Evolutionary conservation across 2,329 filamentous ascomycete genomes (phyloP).

Genomic region (Rhinocladiella similis): DNA sequence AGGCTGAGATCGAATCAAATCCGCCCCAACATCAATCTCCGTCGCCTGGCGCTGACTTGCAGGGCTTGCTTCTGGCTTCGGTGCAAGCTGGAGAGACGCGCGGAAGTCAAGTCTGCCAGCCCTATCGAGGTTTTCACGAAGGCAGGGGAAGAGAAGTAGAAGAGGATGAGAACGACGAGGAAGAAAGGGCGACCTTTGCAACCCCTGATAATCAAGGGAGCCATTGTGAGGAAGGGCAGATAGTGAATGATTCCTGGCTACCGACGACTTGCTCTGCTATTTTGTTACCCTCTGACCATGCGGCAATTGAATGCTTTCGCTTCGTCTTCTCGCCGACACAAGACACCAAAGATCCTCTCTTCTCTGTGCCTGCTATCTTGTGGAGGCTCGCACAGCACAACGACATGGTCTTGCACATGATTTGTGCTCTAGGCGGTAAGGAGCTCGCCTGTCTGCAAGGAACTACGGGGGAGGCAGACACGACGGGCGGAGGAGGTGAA

Average conservation of each 20-base stretch:
- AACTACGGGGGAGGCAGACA: background rate
- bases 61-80: background rate
- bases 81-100: background rate
- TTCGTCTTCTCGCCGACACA: background rate
- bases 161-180: no score
- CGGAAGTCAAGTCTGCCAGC: background rate
- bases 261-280: background rate
- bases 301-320: background rate
- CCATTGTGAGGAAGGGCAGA: no score
- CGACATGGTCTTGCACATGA: background rate
- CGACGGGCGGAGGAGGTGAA: background rate
- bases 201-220: no score
- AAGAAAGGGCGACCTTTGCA: no score
- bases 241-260: no score
- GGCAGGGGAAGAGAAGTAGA: no score
- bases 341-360: background rate
- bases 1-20: background rate
- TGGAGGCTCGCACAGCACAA: background rate
- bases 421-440: background rate
- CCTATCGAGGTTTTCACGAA: no score
- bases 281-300: background rate
- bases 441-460: background rate
- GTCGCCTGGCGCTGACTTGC: background rate
- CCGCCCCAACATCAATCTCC: background rate
- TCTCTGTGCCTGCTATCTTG: background rate